Evolutionary conservation across 169 alveolate genomes (phyloP).

Genomic region (Perkinsus olseni): DNA sequence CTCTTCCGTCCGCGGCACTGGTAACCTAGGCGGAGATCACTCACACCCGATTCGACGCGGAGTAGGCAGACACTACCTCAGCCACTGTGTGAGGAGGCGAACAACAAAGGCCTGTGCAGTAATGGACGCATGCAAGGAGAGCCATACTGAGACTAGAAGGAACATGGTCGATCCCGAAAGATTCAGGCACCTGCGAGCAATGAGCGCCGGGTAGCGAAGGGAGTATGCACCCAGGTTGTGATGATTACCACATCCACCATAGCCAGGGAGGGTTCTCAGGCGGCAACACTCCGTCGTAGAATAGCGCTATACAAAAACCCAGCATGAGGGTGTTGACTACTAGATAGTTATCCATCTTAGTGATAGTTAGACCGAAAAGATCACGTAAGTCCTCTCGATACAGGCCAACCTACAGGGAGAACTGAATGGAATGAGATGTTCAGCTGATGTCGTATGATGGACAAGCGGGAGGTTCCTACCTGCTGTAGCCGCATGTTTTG

Average conservation of each 20-base stretch:
- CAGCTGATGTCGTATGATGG: too few relatives aligned
- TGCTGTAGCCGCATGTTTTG: not conserved
- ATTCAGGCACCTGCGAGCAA: not conserved
- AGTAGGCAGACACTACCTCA: not conserved
- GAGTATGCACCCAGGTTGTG: not conserved
- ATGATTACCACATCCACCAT: not conserved
- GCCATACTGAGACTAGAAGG: not conserved
- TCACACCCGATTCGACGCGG: not conserved
- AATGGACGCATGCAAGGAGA: not conserved
- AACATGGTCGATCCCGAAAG: not conserved
- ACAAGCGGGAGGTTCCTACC: not conserved
- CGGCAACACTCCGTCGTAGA: not conserved
- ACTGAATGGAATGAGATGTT: not conserved
- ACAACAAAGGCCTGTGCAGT: not conserved
- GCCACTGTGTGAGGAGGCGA: not conserved
- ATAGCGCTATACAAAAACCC: not conserved
- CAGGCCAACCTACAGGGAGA: not conserved
- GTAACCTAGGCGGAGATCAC: not conserved
- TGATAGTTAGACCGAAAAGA: not conserved
- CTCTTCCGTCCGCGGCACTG: not conserved
- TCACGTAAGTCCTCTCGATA: not conserved
- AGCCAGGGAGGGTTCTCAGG: not conserved
- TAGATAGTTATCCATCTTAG: conserved; percentile 8
- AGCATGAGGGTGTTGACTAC: not conserved
- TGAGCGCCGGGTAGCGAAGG: too few relatives aligned